Evolutionary conservation across 2,329 filamentous ascomycete genomes (phyloP), one percentile per base, ranked within the genome.

Genomic region (Aspergillus fumigatiaffinis): DNA sequence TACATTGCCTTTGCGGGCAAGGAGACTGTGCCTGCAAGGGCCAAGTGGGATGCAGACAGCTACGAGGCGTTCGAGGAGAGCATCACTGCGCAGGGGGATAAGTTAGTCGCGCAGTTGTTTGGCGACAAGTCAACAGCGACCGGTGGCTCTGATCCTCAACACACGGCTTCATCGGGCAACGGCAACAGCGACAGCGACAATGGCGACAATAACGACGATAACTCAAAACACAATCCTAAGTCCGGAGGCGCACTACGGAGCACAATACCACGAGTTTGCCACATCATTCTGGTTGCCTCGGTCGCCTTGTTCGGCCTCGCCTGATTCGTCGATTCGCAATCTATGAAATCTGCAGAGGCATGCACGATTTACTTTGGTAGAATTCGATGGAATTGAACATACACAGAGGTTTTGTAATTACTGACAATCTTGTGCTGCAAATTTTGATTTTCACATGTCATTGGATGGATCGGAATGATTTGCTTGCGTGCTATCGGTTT

Each of bases 1-100:
- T 60, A 60, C 38, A 25, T 60, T 28, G 57, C 57, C 8, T 60
- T 57, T 47, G 26, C 50, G 3, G 52, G 58, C 7, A 23, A 14
- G 3, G 32, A 50, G n/a, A 52, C 58, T 3, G 52, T 60, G 4
- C 58, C 52, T 14, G 44, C 25, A 8, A 46, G 8, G 9, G 58
- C 55, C 17, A 50, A 46, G 5, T 60, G 55, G 52, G 48, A 52
- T 21, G 55, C 58, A 3, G 28, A 35, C 9, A 49, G n/a, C 26
- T 60, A 53, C 29, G 28, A 17, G 32, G 50, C 51, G 23, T 57
- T 60, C 21, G 55, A 52, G 25, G 3, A 10, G 35, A 57, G 52
- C 20, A 52, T 60, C 26, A 17, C 42, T 42, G 44, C 20, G 4
- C 35, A 57, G 20, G 57, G 54, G 5, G 54, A 57, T 51, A 23